These are phyloP conservation scores for Parasarocladium wereldwijsianum DNA, from an alignment of 2,329 filamentous ascomycete genomes.

Conservation along the genomic window DNA sequence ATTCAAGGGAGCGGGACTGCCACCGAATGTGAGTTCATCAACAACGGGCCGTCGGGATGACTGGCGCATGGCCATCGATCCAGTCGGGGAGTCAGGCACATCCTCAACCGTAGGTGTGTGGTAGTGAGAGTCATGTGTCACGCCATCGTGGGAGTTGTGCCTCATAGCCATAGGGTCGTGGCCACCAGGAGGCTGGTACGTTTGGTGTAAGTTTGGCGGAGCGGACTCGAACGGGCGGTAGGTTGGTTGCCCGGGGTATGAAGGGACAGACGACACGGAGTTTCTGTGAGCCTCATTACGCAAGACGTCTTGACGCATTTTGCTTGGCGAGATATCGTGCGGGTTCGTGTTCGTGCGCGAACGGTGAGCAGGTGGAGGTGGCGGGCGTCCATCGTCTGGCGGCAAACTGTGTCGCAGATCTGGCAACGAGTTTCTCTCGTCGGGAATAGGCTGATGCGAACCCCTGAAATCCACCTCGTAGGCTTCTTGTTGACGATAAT, in stretches of 20 bases:
- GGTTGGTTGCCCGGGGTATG: constrained; percentile 38
- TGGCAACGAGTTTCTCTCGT: constrained; percentile 16
- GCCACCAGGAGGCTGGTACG: constrained; percentile 1
- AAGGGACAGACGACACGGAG: constrained; percentile 25
- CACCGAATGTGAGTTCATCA: constrained; percentile 17
- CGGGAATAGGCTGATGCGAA: not conserved
- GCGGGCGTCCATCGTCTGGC: constrained; percentile 31
- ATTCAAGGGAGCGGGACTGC: constrained; percentile 30
- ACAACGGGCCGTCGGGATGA: constrained; percentile 22
- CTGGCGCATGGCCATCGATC: constrained; percentile 9
- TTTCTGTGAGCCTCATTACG: constrained; percentile 41
- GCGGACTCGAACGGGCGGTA: constrained; percentile 37
- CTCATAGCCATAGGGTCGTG: constrained; percentile 24
- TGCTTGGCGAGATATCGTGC: constrained; percentile 25
- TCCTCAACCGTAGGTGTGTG: constrained; percentile 47
- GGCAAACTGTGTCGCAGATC: constrained; percentile 17
- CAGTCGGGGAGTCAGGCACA: constrained; percentile 36
- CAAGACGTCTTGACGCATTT: constrained; percentile 43
- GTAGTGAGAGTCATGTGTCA: constrained; percentile 27
- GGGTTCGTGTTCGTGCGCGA: constrained; percentile 26
- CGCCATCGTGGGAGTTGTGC: constrained; percentile 37
- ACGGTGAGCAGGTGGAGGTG: constrained; percentile 41
- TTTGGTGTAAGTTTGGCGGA: constrained; percentile 18
- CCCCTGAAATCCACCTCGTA: constrained; percentile 17
- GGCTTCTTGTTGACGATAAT: constrained; percentile 11